A percentile compares a stretch with the other conserved stretches of the same genome.
These are phyloP conservation scores for Aureobasidium lini DNA, from an alignment of 2,329 filamentous ascomycete species.

Conservation along the genomic window DNA sequence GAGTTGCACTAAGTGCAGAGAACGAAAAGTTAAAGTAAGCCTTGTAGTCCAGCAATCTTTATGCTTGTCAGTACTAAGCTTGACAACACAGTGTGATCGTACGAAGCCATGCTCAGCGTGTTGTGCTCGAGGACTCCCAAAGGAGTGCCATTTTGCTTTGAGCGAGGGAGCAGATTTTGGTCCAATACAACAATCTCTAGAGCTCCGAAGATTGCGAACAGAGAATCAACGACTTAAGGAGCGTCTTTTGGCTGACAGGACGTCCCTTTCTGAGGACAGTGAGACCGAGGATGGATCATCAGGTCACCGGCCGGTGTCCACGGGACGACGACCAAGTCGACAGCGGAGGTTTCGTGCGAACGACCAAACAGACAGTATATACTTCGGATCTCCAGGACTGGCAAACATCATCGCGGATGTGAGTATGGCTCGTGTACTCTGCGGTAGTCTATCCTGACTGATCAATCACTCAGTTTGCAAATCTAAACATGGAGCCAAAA, in stretches of 20 bases:
- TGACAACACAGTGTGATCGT: slow-evolving; percentile 36
- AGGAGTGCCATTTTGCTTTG: slow-evolving; percentile 39
- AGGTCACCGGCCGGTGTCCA: slow-evolving; percentile 18
- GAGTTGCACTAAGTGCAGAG: slow-evolving; percentile 43
- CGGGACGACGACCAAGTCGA: slow-evolving; percentile 22
- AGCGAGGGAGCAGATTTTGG: slow-evolving; percentile 40
- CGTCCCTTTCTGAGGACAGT: slow-evolving; percentile 27
- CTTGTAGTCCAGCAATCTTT: neutral
- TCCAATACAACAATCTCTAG: slow-evolving; percentile 41
- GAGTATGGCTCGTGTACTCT: slow-evolving; percentile 6
- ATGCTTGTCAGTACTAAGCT: slow-evolving; percentile 8
- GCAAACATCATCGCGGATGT: slow-evolving; percentile 42
- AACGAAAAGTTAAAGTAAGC: slow-evolving; percentile 41
- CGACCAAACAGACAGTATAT: slow-evolving; percentile 39
- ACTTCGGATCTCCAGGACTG: slow-evolving; percentile 44
- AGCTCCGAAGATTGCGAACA: slow-evolving; percentile 38
- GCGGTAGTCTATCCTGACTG: neutral
- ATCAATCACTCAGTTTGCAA: slow-evolving; percentile 32
- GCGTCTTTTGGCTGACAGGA: slow-evolving; percentile 28
- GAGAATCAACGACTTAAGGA: slow-evolving; percentile 41
- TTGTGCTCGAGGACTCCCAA: slow-evolving; percentile 40
- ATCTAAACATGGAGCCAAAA: slow-evolving; percentile 32
- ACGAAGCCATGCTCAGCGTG: slow-evolving; percentile 44
- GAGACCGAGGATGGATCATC: slow-evolving; percentile 28
- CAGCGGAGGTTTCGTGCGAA: slow-evolving; percentile 33